Percentiles rank a stretch among this genome's conserved stretches.
Evolutionary conservation across 768 basidiomycete species (phyloP).

Genomic region (Leccinellum rugosiceps): DNA sequence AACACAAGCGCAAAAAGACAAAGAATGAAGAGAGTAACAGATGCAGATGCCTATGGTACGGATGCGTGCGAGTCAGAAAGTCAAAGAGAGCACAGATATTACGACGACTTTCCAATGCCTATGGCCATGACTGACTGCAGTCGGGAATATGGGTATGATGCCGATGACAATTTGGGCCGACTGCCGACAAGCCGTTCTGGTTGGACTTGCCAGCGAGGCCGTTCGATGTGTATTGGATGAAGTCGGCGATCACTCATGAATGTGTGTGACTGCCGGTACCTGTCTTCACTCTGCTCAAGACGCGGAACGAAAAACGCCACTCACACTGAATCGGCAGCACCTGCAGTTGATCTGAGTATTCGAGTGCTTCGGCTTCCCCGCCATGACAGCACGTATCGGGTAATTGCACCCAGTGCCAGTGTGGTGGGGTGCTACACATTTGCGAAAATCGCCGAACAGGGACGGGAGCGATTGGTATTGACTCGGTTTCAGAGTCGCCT

Average conservation of each 20-base stretch:
- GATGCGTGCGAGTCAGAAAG: constrained; percentile 12
- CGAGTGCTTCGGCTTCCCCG: too few relatives aligned
- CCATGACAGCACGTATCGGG: too few relatives aligned
- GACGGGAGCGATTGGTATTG: too few relatives aligned
- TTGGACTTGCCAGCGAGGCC: too few relatives aligned
- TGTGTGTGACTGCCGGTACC: constrained; percentile 13
- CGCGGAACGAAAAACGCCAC: constrained; percentile 4
- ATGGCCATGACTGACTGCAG: constrained; percentile 10
- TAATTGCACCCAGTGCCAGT: too few relatives aligned
- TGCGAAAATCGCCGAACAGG: too few relatives aligned
- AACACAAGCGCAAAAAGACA: background rate
- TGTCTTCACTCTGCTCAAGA: background rate
- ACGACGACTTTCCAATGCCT: background rate
- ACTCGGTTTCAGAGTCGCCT: too few relatives aligned
- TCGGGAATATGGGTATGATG: constrained; percentile 20
- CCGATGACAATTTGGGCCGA: constrained; percentile 12
- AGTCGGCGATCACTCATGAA: constrained; percentile 22
- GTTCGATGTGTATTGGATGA: too few relatives aligned
- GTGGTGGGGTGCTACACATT: too few relatives aligned
- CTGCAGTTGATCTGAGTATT: too few relatives aligned
- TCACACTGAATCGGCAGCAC: constrained; percentile 33
- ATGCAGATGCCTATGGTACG: constrained; percentile 30
- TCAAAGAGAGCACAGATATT: background rate
- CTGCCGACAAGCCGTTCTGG: constrained; percentile 11
- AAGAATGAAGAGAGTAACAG: background rate